Conservation (phyloP, 1,139 yeast genomes). For the Wickerhamomyces sp. region DNA sequence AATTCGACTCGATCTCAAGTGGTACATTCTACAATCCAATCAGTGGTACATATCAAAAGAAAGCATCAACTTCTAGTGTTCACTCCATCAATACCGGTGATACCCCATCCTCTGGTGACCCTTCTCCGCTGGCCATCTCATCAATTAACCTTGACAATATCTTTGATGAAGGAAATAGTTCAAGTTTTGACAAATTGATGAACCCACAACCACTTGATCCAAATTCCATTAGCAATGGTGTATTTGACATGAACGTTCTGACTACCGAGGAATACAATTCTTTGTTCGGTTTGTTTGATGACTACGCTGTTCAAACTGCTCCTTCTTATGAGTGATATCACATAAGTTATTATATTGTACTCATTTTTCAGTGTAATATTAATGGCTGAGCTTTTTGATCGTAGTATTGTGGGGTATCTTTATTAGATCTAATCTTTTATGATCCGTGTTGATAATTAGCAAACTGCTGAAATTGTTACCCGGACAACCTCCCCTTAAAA, state of each 20-base stretch:
- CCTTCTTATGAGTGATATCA: constrained; percentile 7
- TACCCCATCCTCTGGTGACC: background rate
- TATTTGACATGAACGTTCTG: constrained; percentile 7
- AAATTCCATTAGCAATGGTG: background rate
- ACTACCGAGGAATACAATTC: constrained; percentile 21
- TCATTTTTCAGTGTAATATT: no score
- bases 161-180: constrained; percentile 3
- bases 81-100: background rate
- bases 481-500: no score
- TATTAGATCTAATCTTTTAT: no score
- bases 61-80: background rate
- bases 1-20: no score
- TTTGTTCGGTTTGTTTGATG: constrained; percentile 22
- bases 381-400: no score
- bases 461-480: no score
- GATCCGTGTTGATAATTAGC: no score
- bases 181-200: background rate
- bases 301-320: constrained; percentile 9
- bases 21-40: constrained; percentile 3
- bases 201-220: constrained; percentile 1
- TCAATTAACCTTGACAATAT: constrained; percentile 4
- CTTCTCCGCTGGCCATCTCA: background rate
- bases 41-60: background rate
- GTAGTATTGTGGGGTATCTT: no score
- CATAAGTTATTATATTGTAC: no score